Conservation (phyloP, 2,329 filamentous ascomycete genomes). For the Furcasterigmium sp. region DNA sequence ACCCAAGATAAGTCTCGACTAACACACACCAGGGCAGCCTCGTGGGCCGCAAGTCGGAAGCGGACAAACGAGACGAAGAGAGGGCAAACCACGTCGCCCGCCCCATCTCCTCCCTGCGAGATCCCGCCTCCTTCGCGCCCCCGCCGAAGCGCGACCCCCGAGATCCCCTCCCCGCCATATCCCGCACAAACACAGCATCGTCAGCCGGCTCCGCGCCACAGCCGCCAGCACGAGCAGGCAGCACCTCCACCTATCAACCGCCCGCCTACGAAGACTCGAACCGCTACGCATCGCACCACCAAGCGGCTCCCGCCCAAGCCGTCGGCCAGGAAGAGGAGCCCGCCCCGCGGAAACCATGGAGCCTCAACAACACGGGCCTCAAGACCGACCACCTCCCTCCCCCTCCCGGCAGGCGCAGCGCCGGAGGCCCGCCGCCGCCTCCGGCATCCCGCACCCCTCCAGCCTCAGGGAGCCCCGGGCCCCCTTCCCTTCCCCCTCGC, state of each 20-base stretch:
- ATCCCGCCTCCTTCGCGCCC: constrained; percentile 73
- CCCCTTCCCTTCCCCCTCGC: constrained; percentile 49
- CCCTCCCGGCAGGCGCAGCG: constrained; percentile 55
- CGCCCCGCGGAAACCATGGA: constrained; percentile 59
- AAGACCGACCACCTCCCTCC: constrained; percentile 64
- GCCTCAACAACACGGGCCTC: constrained; percentile 65
- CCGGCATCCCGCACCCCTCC: constrained; percentile 21
- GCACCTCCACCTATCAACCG: constrained; percentile 4
- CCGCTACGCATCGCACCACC: constrained; percentile 3
- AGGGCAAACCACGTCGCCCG: constrained; percentile 42
- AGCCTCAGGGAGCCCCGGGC: constrained; percentile 13
- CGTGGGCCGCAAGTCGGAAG: constrained; percentile 33
- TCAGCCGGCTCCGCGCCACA: constrained; percentile 19
- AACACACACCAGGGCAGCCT: constrained; percentile 36
- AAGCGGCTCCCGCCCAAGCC: constrained; percentile 6
- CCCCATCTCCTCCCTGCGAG: constrained; percentile 66
- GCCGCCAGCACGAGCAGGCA: constrained; percentile 6
- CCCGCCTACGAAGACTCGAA: constrained; percentile 11
- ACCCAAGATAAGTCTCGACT: neutral
- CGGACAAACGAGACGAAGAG: constrained; percentile 17
- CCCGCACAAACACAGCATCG: constrained; percentile 30
- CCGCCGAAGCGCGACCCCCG: constrained; percentile 59
- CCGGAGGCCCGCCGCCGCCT: constrained; percentile 25
- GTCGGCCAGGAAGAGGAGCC: constrained; percentile 28
- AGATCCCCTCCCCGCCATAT: constrained; percentile 8